These are phyloP conservation scores for Phytophthora nicotianae DNA, from an alignment of 352 stramenopile genomes.

Conservation along the genomic window DNA sequence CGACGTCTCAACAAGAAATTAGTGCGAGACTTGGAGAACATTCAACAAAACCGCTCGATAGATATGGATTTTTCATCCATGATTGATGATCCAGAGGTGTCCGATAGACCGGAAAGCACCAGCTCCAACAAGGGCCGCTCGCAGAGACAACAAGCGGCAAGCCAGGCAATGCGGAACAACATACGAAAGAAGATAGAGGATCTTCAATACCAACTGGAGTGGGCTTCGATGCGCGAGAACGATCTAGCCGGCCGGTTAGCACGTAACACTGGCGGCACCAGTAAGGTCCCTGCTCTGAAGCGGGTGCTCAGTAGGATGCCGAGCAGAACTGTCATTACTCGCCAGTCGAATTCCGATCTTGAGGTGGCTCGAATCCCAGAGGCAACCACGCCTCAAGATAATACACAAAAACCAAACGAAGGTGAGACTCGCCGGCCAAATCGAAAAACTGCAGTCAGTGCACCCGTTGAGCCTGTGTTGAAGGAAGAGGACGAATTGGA, in stretches of 20 bases:
- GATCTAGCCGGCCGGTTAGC: constrained; percentile 50
- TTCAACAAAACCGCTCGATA: constrained; percentile 34
- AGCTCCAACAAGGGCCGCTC: constrained; percentile 17
- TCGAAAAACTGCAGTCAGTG: not conserved
- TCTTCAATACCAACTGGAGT: constrained; percentile 53
- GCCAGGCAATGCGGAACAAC: constrained; percentile 35
- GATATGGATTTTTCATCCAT: constrained; percentile 20
- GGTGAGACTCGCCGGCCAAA: constrained; percentile 1
- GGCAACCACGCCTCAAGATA: not conserved
- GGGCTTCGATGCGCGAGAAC: constrained; percentile 73
- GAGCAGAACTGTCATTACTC: constrained; percentile 68
- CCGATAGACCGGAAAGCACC: constrained; percentile 8
- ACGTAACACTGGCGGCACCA: constrained; percentile 11
- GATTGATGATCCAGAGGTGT: constrained; percentile 17
- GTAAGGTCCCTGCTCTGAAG: constrained; percentile 36
- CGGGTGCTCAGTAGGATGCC: constrained; percentile 67
- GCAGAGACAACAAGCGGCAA: constrained; percentile 9
- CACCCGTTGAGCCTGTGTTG: constrained; percentile 1
- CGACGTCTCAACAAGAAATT: constrained; percentile 78
- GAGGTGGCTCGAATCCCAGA: constrained; percentile 14
- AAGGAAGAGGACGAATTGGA: constrained; percentile 28
- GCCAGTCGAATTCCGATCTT: constrained; percentile 25
- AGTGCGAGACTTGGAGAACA: constrained; percentile 59
- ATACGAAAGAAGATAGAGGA: constrained; percentile 56
- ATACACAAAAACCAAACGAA: constrained; percentile 3